phyloP scores from a whole-genome alignment of 495 filamentous ascomycete genomes.

The Tuber indicum region DNA sequence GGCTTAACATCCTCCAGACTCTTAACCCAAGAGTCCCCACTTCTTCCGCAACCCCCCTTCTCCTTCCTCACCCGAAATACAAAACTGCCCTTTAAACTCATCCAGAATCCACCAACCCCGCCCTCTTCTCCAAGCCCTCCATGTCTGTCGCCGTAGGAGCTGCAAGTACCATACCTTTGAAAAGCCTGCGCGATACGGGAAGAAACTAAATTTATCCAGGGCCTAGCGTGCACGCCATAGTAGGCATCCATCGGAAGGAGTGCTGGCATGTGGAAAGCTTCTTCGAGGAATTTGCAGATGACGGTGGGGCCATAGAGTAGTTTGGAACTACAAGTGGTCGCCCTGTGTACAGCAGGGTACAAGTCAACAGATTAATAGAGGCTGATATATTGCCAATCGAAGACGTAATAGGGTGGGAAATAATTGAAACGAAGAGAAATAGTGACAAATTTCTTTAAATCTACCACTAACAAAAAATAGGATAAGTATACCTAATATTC shows the following conservation, averaged over 20 bases:
- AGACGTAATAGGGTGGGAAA: too few species aligned
- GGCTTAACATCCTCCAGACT: constrained; percentile 54
- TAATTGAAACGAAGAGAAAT: too few species aligned
- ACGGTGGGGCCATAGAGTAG: constrained; percentile 63
- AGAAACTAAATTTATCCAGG: constrained; percentile 65
- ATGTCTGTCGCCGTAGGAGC: constrained; percentile 45
- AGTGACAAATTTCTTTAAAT: too few species aligned
- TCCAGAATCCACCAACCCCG: constrained; percentile 61
- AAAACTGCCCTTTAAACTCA: constrained; percentile 60
- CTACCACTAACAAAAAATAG: too few species aligned
- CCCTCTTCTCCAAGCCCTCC: constrained; percentile 46
- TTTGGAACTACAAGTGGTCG: constrained; percentile 41
- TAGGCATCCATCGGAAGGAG: constrained; percentile 55
- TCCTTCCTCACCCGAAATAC: constrained; percentile 51
- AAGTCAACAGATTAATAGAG: too few species aligned
- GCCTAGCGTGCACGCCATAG: constrained; percentile 52
- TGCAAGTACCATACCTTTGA: constrained; percentile 60
- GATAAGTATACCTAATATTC: too few species aligned
- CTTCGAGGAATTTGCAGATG: constrained; percentile 64
- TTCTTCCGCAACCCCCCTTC: constrained; percentile 54
- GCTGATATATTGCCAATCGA: too few species aligned
- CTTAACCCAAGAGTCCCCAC: constrained; percentile 55
- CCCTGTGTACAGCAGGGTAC: too few species aligned
- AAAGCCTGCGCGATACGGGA: constrained; percentile 59
- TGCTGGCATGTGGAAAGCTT: constrained; percentile 51